A percentile compares a stretch with the other conserved stretches of the same genome.
phyloP scores from a whole-genome alignment of 352 stramenopile genomes.

The Elongisporangium anandrum region DNA sequence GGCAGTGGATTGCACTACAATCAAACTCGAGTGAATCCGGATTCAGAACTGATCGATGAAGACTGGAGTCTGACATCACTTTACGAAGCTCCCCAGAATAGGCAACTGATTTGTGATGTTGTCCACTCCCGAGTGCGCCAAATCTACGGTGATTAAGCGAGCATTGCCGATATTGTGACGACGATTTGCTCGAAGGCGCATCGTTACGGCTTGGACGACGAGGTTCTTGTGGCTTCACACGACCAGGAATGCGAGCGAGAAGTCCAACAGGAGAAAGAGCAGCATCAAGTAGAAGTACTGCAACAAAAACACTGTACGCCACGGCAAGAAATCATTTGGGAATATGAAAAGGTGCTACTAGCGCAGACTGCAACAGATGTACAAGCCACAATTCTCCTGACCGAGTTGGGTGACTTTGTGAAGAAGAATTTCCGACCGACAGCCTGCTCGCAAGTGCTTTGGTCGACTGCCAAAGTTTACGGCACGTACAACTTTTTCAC shows the following conservation, averaged over 20 bases:
- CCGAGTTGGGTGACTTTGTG: not conserved
- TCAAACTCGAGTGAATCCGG: constrained; percentile 16
- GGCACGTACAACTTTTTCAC: constrained; percentile 48
- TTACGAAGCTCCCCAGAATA: constrained; percentile 21
- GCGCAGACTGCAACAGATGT: constrained; percentile 2
- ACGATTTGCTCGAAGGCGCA: not conserved
- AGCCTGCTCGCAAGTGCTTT: not conserved
- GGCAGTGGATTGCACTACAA: constrained; percentile 69
- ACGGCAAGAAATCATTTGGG: constrained; percentile 18
- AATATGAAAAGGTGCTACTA: constrained; percentile 10
- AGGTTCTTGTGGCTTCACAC: constrained; percentile 32
- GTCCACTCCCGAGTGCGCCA: not conserved
- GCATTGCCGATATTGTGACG: not conserved
- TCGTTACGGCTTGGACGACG: constrained; percentile 33
- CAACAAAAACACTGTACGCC: constrained; percentile 1
- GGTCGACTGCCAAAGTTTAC: constrained; percentile 12
- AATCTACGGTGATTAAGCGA: not conserved
- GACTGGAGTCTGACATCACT: constrained; percentile 41
- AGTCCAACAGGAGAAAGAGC: constrained; percentile 38
- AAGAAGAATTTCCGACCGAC: not conserved
- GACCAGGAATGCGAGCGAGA: constrained; percentile 55
- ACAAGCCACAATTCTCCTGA: not conserved
- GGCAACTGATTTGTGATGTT: constrained; percentile 20
- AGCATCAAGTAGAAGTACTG: constrained; percentile 13
- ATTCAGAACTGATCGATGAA: constrained; percentile 33